Base-by-base conservation (phyloP, 1,284 basidiomycete genomes). In the Boletellus dicymbophilus region DNA sequence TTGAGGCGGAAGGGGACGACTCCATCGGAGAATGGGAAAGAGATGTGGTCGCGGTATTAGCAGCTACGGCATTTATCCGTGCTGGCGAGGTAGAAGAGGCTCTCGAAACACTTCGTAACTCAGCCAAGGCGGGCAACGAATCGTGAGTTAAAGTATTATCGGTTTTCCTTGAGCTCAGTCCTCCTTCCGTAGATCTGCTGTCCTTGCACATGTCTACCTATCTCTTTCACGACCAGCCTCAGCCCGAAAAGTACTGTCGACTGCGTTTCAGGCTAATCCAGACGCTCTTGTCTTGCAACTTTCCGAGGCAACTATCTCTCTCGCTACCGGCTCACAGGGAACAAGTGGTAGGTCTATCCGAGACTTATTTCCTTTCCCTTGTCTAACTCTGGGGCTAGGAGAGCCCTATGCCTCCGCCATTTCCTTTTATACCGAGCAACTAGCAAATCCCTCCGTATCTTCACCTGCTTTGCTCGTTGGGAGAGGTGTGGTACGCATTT, bases 351-450 rank as follows among this genome's bases (percentile, higher is more conserved):
- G 20, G 54, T 33, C 13, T n/a, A 33, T n/a, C 16, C 31, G 3
- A 33, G 13, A 33, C 16, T 33, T 30, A 15, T 6, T n/a, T n/a
- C n/a, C 18, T 33, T 15, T n/a, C 16, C 31, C n/a, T 33, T n/a
- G 31, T n/a, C 18, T 8, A 33, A 33, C 18, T 13, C 18, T 6
- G 31, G 7, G 43, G 12, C 25, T 15, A 69, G 64, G 65, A 16
- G 64, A 70, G 31, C 61, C 72, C n/a, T 92, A 88, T 73, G 76
- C 78, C 44, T 82, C 90, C 63, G 73, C 84, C 41, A 71, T 84
- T 66, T 91, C 94, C 51, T 95, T 94, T 71, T 97, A 92, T 72
- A 92, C 93, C 40, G 95, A 98, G 66, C 91, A 96, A 62, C 80
- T 95, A 44, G 89, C 85, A 31, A 88, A 93, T 58, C 94, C 94